Percentiles rank a stretch among this genome's conserved stretches.
phyloP scores from a whole-genome alignment of 225 moss, liverwort and hornwort species.

The Marchantia paleacea region DNA sequence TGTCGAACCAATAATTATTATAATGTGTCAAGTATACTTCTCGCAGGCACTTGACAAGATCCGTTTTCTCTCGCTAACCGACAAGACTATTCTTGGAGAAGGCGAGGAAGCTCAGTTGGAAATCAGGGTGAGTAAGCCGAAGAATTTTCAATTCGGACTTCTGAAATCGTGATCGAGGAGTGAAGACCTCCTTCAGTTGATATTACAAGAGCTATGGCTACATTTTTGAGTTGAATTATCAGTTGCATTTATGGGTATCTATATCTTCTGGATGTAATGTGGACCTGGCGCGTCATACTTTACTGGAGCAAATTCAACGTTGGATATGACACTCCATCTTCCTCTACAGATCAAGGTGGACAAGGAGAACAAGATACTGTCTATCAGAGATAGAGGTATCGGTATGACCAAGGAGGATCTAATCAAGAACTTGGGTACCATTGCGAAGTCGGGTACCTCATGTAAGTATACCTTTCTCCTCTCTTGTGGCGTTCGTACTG shows the following conservation, averaged over 20 bases:
- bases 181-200: too few species aligned
- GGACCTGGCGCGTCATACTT: neutral
- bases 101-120: conserved; percentile 82
- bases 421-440: conserved; percentile 93
- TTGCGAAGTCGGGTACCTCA: conserved; percentile 99
- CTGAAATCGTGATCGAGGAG: neutral
- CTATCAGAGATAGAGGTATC: conserved; percentile 77
- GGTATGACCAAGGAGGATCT: conserved; percentile 97
- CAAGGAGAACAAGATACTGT: conserved; percentile 64
- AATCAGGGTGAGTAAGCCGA: conserved; percentile 51
- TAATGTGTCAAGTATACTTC: neutral
- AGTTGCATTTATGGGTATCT: neutral
- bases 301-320: neutral
- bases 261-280: neutral
- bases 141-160: neutral
- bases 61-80: conserved; percentile 83
- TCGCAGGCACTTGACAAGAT: conserved; percentile 96
- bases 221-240: neutral
- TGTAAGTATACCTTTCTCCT: conserved; percentile 34
- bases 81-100: conserved; percentile 72
- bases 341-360: conserved; percentile 77
- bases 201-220: neutral
- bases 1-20: too few species aligned
- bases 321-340: neutral
- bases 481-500: neutral